Base-by-base conservation (phyloP, 2,329 filamentous ascomycete genomes). In the Ustulina deusta region DNA sequence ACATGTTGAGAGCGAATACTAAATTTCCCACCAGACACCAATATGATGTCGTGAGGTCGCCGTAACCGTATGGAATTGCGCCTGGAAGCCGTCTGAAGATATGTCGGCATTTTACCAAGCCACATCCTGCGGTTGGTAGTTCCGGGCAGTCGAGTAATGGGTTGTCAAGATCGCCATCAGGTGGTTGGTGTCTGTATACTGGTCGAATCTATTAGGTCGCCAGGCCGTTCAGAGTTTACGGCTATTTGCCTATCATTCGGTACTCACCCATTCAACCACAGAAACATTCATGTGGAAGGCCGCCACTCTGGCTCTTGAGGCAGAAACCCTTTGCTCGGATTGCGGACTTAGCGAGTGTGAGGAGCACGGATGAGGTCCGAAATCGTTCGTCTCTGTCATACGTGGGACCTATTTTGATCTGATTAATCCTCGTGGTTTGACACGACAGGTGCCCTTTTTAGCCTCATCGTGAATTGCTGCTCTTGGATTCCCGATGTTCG, bases 401-500 rank as follows among this genome's bases (percentile, higher is more conserved):
- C 36, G 27, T 22, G 42, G 61, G 48, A 52, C 57, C 15, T 56
- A 15, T 65, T 15, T 27, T 15, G 34, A 11, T 20, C 20, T n/a
- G 40, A 34, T 29, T 15, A 36, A 15, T 54, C 32, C 11, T 46
- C 48, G 9, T 36, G 27, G 42, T 40, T 42, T 63, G 48, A 70
- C 66, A 70, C 40, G 68, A 49, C 4, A 70, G 17, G 17, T 27
- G 6, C 2, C 20, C 13, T 40, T 9, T 36, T 22, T 17, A 58
- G n/a, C 32, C 15, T 64, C 65, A 46, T 51, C 56, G 56, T 3
- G 51, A 42, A 32, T 51, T 69, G 25, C 66, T 65, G 36, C 61
- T 66, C 51, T 69, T 73, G 4, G 71, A 66, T 57, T 74, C 73
- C 9, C 68, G 67, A 52, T 74, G 74, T 36, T 77, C 72, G 20